These are phyloP conservation scores for Eucommia ulmoides DNA, from an alignment of 257 asterid genomes.

Conservation along the genomic window DNA sequence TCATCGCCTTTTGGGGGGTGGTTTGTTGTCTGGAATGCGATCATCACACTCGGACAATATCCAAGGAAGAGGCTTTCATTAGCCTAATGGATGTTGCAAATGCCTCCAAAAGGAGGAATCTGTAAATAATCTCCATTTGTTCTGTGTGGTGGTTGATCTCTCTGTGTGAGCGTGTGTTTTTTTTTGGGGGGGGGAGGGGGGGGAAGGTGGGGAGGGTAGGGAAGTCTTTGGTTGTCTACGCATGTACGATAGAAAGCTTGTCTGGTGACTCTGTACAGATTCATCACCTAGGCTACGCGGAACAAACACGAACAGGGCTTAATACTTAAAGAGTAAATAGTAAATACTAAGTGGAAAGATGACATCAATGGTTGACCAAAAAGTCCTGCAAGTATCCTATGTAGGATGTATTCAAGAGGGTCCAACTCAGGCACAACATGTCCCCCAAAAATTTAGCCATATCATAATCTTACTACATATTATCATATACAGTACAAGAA, in stretches of 20 bases:
- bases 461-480: not conserved
- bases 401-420: not conserved
- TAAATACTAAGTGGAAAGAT: not conserved
- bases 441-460: not conserved
- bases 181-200: slow-evolving; percentile 7
- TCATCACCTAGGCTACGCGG: too few relatives aligned
- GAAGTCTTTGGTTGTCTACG: too few relatives aligned
- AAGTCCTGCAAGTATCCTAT: not conserved
- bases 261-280: too few relatives aligned
- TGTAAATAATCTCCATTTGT: not conserved
- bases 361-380: not conserved
- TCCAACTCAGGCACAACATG: not conserved
- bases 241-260: too few relatives aligned
- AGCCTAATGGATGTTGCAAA: not conserved
- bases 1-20: not conserved
- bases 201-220: too few relatives aligned
- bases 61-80: not conserved
- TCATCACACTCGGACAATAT: not conserved
- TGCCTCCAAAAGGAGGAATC: not conserved
- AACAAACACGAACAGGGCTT: slow-evolving; percentile 6
- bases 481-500: slow-evolving; percentile 5
- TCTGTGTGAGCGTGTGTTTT: not conserved
- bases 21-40: not conserved
- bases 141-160: too few relatives aligned
- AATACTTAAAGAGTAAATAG: slow-evolving; percentile 13